Conservation (phyloP, 192 early-diverging fungal species). For the Entophlyctis luteolus region DNA sequence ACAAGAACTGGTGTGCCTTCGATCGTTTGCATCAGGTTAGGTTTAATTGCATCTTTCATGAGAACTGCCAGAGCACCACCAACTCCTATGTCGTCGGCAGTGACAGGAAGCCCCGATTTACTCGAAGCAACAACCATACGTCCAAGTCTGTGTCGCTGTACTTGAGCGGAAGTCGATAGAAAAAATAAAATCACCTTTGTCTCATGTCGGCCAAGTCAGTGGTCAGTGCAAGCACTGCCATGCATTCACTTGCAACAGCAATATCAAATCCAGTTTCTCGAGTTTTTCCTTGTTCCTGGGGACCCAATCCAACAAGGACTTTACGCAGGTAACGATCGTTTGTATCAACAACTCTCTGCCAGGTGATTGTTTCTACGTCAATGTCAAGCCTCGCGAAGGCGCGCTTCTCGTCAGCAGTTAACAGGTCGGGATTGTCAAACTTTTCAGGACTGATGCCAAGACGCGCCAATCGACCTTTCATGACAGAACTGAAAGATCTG, state of each 20-base stretch:
- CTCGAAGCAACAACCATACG: constrained; percentile 91
- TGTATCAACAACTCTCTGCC: constrained; percentile 94
- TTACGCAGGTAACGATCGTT: constrained; percentile 94
- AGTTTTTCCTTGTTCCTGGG: constrained; percentile 81
- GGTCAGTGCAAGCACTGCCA: constrained; percentile 93
- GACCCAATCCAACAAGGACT: constrained; percentile 82
- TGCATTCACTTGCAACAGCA: constrained; percentile 94
- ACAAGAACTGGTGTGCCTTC: constrained; percentile 98
- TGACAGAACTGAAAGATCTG: constrained; percentile 76
- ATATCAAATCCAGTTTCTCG: constrained; percentile 96
- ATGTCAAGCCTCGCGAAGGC: constrained; percentile 90
- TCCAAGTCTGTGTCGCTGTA: constrained; percentile 52
- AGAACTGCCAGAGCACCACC: constrained; percentile 94
- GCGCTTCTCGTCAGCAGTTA: constrained; percentile 73
- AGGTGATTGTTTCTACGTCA: constrained; percentile 89
- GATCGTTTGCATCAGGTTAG: constrained; percentile 98
- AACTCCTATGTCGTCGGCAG: constrained; percentile 92
- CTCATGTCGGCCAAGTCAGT: constrained; percentile 92
- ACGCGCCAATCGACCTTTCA: constrained; percentile 73
- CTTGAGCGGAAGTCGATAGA: neutral
- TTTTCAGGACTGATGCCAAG: constrained; percentile 77
- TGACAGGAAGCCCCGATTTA: constrained; percentile 76
- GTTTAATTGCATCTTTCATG: constrained; percentile 98
- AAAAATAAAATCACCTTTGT: constrained; percentile 48
- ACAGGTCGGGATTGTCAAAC: constrained; percentile 59